These are phyloP conservation scores for Fusarium equiseti DNA, from an alignment of 2,329 filamentous ascomycete species.

Conservation along the genomic window DNA sequence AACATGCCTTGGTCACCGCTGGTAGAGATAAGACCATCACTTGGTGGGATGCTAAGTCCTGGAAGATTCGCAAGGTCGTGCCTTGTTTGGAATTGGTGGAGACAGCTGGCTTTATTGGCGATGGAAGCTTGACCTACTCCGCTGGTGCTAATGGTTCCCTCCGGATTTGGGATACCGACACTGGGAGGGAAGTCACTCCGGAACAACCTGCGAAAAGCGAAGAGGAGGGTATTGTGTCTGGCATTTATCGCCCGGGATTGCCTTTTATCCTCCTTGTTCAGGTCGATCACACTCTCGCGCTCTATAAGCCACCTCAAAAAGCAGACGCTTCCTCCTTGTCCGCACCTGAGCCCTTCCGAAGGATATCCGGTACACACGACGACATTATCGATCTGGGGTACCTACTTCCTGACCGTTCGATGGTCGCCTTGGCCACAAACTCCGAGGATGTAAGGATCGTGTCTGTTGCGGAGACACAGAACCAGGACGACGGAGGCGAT, in stretches of 20 bases:
- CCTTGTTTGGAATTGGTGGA: constrained; percentile 90
- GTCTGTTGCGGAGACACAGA: constrained; percentile 67
- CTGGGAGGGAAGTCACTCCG: constrained; percentile 81
- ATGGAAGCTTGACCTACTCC: constrained; percentile 80
- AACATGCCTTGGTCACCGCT: constrained; percentile 83
- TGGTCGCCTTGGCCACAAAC: constrained; percentile 93
- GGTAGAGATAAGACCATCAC: constrained; percentile 95
- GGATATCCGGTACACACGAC: constrained; percentile 96
- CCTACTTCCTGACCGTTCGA: constrained; percentile 80
- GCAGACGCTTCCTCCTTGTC: constrained; percentile 52
- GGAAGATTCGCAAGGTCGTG: constrained; percentile 84
- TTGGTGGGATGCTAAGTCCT: constrained; percentile 88
- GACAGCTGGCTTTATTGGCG: constrained; percentile 80
- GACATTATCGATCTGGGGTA: constrained; percentile 97
- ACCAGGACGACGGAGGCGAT: constrained; percentile 33
- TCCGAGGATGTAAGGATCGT: constrained; percentile 92
- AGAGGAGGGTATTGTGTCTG: constrained; percentile 76
- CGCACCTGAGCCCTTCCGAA: constrained; percentile 69
- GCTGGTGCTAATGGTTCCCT: constrained; percentile 87
- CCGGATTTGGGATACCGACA: constrained; percentile 84
- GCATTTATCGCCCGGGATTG: constrained; percentile 73
- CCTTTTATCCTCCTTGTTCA: constrained; percentile 84
- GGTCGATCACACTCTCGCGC: constrained; percentile 86
- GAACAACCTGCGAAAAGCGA: constrained; percentile 74
- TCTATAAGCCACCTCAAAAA: constrained; percentile 69